Conservation (phyloP, 2,329 filamentous ascomycete species). For the Hypoxylon sp. region DNA sequence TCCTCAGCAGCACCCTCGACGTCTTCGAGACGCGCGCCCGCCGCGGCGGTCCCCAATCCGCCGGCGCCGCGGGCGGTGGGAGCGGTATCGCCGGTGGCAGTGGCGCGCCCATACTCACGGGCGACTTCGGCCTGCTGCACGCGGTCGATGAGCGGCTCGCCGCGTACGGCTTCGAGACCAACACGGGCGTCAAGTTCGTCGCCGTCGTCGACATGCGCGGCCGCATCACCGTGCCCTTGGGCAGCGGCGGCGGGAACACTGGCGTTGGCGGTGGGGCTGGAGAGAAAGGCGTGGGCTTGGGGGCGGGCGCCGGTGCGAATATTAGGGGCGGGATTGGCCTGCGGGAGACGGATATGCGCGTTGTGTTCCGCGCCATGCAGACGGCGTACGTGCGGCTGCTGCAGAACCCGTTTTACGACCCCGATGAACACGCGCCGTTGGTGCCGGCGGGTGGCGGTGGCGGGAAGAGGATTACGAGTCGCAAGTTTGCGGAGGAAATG, state of each 20-base stretch:
- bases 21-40: constrained; percentile 90
- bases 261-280: constrained; percentile 34
- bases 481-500: constrained; percentile 85
- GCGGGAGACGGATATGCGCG: constrained; percentile 88
- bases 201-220: constrained; percentile 93
- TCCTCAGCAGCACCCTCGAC: constrained; percentile 92
- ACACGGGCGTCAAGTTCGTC: constrained; percentile 92
- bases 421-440: constrained; percentile 82
- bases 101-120: constrained; percentile 68
- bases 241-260: background rate
- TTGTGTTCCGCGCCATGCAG: constrained; percentile 92
- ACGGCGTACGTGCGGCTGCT: constrained; percentile 90
- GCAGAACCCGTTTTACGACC: constrained; percentile 95
- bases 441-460: constrained; percentile 61
- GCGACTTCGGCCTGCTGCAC: constrained; percentile 92
- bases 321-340: constrained; percentile 72
- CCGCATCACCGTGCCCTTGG: constrained; percentile 58
- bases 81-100: no score
- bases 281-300: constrained; percentile 13
- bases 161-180: constrained; percentile 96
- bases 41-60: no score
- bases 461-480: constrained; percentile 83
- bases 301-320: constrained; percentile 44
- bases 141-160: constrained; percentile 93
- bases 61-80: constrained; percentile 23